These are phyloP conservation scores for Amyloporia xantha DNA, from an alignment of 768 basidiomycete species.

Conservation along the genomic window DNA sequence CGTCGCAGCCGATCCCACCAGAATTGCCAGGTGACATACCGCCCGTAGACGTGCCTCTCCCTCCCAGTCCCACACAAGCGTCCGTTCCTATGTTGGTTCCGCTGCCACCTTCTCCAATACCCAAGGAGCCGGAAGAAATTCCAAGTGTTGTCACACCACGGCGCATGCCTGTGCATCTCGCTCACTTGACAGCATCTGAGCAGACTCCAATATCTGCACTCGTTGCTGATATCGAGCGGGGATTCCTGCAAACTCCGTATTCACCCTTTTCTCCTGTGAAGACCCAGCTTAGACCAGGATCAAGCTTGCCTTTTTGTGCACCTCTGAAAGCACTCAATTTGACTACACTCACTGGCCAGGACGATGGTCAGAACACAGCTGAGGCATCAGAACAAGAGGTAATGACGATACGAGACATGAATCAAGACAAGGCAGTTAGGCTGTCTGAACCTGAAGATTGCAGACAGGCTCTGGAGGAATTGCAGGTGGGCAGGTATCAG, in stretches of 20 bases:
- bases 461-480: not conserved
- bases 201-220: constrained; percentile 63
- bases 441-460: not conserved
- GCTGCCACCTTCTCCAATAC: not conserved
- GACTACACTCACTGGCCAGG: constrained; percentile 13
- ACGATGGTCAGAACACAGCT: not conserved
- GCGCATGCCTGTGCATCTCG: not conserved
- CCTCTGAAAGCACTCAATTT: not conserved
- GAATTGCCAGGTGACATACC: too few relatives aligned
- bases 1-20: not conserved
- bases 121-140: constrained; percentile 17
- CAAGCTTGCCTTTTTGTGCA: not conserved
- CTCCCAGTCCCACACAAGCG: not conserved
- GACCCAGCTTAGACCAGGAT: constrained; percentile 20
- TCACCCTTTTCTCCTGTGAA: constrained; percentile 56
- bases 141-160: not conserved
- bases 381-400: constrained; percentile 18
- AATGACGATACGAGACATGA: too few relatives aligned
- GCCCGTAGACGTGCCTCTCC: not conserved
- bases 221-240: constrained; percentile 48
- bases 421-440: too few relatives aligned
- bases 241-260: constrained; percentile 61
- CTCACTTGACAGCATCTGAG: constrained; percentile 22
- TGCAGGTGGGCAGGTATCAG: not conserved
- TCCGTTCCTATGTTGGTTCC: not conserved